These are phyloP conservation scores for Elsinoe ampelina DNA, from an alignment of 2,329 filamentous ascomycete genomes.

Conservation along the genomic window DNA sequence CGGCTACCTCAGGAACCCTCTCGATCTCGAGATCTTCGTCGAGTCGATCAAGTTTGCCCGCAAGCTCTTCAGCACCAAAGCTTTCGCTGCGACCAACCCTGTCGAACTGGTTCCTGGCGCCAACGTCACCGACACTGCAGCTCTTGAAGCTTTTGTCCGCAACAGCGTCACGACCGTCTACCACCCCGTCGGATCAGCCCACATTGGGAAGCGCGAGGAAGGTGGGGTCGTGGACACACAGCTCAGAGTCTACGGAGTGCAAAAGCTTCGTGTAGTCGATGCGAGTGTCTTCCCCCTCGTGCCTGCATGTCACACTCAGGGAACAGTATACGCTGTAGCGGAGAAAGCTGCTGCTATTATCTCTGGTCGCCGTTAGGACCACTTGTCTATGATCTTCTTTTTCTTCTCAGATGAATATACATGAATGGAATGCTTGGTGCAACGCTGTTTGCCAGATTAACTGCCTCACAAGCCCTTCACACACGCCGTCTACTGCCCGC, in stretches of 20 bases:
- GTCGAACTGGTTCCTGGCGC: conserved; percentile 20
- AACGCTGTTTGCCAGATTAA: too few species aligned
- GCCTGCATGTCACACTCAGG: conserved; percentile 28
- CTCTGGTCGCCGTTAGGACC: conserved; percentile 17
- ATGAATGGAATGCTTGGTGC: too few species aligned
- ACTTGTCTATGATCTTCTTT: not conserved
- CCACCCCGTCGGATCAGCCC: conserved; percentile 43
- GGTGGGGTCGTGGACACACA: conserved; percentile 42
- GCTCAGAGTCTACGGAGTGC: conserved; percentile 36
- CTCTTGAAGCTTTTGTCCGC: conserved; percentile 22
- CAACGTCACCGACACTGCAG: conserved; percentile 22
- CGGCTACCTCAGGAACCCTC: conserved; percentile 35
- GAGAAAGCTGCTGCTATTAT: conserved; percentile 44
- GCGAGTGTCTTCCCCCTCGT: conserved; percentile 39
- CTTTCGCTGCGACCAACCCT: conserved; percentile 21
- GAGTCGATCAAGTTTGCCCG: conserved; percentile 24
- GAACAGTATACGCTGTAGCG: conserved; percentile 27
- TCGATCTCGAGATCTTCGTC: conserved; percentile 28
- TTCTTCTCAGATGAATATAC: not conserved
- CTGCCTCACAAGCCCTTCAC: too few species aligned
- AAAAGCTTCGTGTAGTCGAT: conserved; percentile 39
- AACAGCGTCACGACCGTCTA: conserved; percentile 35
- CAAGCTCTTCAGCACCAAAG: conserved; percentile 20
- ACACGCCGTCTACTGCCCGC: too few species aligned
- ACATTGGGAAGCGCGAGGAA: conserved; percentile 40